A percentile compares a stretch with the other conserved stretches of the same genome.
Evolutionary conservation across 1,139 yeast genomes (phyloP).

Genomic region (Suhomyces atakaporum): DNA sequence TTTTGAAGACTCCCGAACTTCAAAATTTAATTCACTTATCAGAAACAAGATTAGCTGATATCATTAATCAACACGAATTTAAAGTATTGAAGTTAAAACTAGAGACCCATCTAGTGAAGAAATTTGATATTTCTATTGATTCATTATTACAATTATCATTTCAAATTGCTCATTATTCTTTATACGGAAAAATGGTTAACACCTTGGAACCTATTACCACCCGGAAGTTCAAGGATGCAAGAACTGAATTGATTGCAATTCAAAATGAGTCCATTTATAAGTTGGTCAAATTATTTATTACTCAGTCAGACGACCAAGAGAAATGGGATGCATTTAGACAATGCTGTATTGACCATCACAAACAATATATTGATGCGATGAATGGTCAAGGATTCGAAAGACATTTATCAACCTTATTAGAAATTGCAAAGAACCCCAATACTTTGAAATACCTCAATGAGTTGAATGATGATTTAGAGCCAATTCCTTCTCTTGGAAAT

Average conservation of each 20-base stretch:
- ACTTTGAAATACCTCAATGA: constrained; percentile 44
- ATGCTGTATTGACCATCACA: constrained; percentile 55
- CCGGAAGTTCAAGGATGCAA: constrained; percentile 62
- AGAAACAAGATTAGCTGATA: constrained; percentile 74
- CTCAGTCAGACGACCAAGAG: constrained; percentile 44
- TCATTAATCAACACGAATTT: constrained; percentile 70
- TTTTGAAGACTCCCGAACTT: constrained; percentile 52
- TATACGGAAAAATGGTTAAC: constrained; percentile 68
- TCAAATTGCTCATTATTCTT: constrained; percentile 70
- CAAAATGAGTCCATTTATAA: constrained; percentile 56
- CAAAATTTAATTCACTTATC: constrained; percentile 60
- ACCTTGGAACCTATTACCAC: constrained; percentile 77
- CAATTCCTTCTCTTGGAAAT: constrained; percentile 18
- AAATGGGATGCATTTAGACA: constrained; percentile 56
- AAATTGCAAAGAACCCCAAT: constrained; percentile 36
- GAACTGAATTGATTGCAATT: constrained; percentile 68
- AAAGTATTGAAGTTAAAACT: constrained; percentile 44
- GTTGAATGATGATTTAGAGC: constrained; percentile 36
- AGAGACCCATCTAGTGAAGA: constrained; percentile 48
- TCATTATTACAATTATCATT: constrained; percentile 67
- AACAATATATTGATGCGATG: constrained; percentile 53
- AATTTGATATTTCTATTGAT: constrained; percentile 60
- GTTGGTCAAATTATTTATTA: constrained; percentile 63
- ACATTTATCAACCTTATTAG: constrained; percentile 64
- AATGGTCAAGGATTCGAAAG: constrained; percentile 70